Evolutionary conservation across 768 basidiomycete species (phyloP).

Genomic region (Tricholoma terreum): DNA sequence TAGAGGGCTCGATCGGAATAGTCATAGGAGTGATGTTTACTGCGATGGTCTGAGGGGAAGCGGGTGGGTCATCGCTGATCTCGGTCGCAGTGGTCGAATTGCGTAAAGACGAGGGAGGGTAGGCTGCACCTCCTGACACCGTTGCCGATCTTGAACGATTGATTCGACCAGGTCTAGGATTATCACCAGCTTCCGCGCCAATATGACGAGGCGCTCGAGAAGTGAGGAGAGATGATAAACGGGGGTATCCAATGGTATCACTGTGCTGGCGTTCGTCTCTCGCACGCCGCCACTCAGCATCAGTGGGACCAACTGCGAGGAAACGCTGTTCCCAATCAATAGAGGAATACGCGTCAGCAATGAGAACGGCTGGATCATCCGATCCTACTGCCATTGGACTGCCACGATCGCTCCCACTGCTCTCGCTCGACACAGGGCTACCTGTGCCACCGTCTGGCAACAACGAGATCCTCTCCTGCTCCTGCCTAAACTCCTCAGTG

Average conservation of each 20-base stretch:
- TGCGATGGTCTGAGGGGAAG: conserved; percentile 19
- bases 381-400: conserved; percentile 48
- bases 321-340: conserved; percentile 21
- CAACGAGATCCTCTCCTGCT: conserved; percentile 29
- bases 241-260: not conserved
- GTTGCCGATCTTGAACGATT: conserved; percentile 20
- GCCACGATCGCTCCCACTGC: conserved; percentile 42
- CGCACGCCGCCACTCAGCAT: conserved; percentile 4
- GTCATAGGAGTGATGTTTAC: conserved; percentile 36
- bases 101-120: conserved; percentile 16
- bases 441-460: conserved; percentile 27
- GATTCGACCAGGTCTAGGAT: conserved; percentile 5
- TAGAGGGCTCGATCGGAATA: conserved; percentile 28
- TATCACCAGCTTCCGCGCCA: conserved; percentile 1
- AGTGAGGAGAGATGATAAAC: conserved; percentile 3
- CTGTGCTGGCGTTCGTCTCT: conserved; percentile 3
- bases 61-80: conserved; percentile 9
- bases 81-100: conserved; percentile 23
- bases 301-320: conserved; percentile 9
- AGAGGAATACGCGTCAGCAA: conserved; percentile 34
- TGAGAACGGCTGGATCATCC: conserved; percentile 39
- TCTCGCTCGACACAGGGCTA: conserved; percentile 39
- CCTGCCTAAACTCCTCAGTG: conserved; percentile 34
- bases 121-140: conserved; percentile 22
- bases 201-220: conserved; percentile 11